A percentile compares a stretch with the other conserved stretches of the same genome.
Conservation (phyloP, 192 early-diverging fungal species). For the Linnemannia zychae region DNA sequence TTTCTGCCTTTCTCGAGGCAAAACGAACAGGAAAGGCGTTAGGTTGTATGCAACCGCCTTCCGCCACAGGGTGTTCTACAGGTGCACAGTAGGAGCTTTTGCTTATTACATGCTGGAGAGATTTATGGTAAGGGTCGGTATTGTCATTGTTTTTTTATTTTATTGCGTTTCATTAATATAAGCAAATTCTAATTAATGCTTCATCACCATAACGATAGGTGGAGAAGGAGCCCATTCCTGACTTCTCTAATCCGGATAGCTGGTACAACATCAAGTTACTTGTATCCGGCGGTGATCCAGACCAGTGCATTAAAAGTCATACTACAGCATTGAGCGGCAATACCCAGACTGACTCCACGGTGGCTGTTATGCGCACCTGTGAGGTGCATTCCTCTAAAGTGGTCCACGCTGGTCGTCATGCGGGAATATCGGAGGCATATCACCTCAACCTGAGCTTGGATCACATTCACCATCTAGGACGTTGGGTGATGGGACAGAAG, state of each 20-base stretch:
- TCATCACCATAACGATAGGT: slow-evolving; percentile 1
- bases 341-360: slow-evolving; percentile 20
- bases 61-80: slow-evolving; percentile 32
- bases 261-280: slow-evolving; percentile 35
- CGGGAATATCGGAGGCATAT: slow-evolving; percentile 21
- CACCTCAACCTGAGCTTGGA: slow-evolving; percentile 7
- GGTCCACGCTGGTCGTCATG: slow-evolving; percentile 31
- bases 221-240: slow-evolving; percentile 20
- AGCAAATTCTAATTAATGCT: neutral
- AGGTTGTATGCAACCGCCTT: slow-evolving; percentile 22
- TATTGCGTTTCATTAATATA: too few relatives aligned
- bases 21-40: slow-evolving; percentile 32
- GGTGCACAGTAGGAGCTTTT: slow-evolving; percentile 40
- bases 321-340: neutral
- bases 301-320: neutral
- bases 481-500: slow-evolving; percentile 32
- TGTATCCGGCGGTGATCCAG: neutral
- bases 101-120: slow-evolving; percentile 44
- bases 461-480: slow-evolving; percentile 29
- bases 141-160: too few relatives aligned
- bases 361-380: slow-evolving; percentile 33
- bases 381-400: slow-evolving; percentile 22
- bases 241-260: slow-evolving; percentile 20
- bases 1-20: slow-evolving; percentile 31
- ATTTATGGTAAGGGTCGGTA: neutral